phyloP scores from a whole-genome alignment of 2,329 filamentous ascomycete genomes.

The Colletotrichum agaves region DNA sequence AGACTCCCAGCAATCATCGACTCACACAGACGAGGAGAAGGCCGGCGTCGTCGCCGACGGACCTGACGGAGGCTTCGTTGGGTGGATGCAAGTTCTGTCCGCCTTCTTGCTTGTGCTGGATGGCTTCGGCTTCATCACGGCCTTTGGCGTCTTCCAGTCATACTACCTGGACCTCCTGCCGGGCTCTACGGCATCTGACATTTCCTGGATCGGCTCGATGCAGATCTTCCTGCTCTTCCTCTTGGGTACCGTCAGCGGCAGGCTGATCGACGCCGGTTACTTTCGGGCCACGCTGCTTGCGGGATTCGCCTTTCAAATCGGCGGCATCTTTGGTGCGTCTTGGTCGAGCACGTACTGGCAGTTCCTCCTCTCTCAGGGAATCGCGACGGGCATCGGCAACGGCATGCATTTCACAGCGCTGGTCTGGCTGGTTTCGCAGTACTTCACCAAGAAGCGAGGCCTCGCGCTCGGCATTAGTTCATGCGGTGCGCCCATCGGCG shows the following conservation, averaged over 20 bases:
- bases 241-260: slow-evolving; percentile 55
- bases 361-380: slow-evolving; percentile 60
- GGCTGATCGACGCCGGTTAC: slow-evolving; percentile 56
- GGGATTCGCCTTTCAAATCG: slow-evolving; percentile 50
- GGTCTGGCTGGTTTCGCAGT: slow-evolving; percentile 68
- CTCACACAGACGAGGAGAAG: slow-evolving; percentile 12
- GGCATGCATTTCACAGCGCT: slow-evolving; percentile 66
- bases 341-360: slow-evolving; percentile 58
- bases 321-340: slow-evolving; percentile 59
- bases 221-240: slow-evolving; percentile 57
- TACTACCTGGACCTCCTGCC: slow-evolving; percentile 51
- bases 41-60: background rate
- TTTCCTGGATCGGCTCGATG: slow-evolving; percentile 59
- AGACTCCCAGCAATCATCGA: background rate
- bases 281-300: slow-evolving; percentile 52
- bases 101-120: slow-evolving; percentile 55
- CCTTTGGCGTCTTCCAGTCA: slow-evolving; percentile 57
- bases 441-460: slow-evolving; percentile 64
- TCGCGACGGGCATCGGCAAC: slow-evolving; percentile 62
- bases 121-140: slow-evolving; percentile 58
- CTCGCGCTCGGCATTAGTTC: slow-evolving; percentile 69
- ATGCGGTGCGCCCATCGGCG: slow-evolving; percentile 64
- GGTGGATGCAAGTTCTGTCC: slow-evolving; percentile 52
- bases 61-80: slow-evolving; percentile 37
- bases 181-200: slow-evolving; percentile 47